Evolutionary conservation across 176 grass and related monocot species (phyloP), one percentile per base, ranked within the genome.

Genomic region (Panicum miliaceum): DNA sequence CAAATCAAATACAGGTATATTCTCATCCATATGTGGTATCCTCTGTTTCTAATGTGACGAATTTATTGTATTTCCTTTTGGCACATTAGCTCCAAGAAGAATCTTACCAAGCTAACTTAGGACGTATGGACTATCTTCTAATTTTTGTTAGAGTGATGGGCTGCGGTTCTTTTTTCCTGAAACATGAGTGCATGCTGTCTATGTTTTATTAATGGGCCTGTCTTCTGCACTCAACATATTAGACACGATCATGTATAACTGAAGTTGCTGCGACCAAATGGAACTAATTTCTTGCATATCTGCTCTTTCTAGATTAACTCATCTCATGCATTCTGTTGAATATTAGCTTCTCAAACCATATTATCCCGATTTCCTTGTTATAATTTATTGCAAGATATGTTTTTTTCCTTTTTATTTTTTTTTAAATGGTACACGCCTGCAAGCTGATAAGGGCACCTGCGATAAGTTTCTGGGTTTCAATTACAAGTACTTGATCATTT

Each of bases 1-100:
- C 26, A 99, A 99, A 99, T 99, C 96, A 81, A 99, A 99, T 78
- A 99, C 96, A 81, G 96, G 96, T 99, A 92, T 70, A 54, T 54
- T 73, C 68, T 60, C 50, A 90, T 82, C 23, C 80, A 40, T 48
- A 64, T 35, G 41, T 20, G 12, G 4, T 37, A 83, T 85, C 32
- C 32, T 81, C 47, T 61, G 15, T 59, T 43, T 68, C 19, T n/a
- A 64, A 32, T 84, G 2, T 72, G 12, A 50, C 32, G 11, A 80
- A 37, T 20, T 50, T 23, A n/a, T 23, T 79, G 66, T 18, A 41
- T 1, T n/a, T 62, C 64, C 65, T 58, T 57, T 71, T 59, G 64
- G 40, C 68, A 67, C 18, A 71, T 84, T 25, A 81, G 64, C 56
- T 62, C 37, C 23, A 66, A 11, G 15, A 26, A 71, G 51, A 46